phyloP scores from a whole-genome alignment of 371 early-diverging fungal genomes.

The Mucor velutinosus region DNA sequence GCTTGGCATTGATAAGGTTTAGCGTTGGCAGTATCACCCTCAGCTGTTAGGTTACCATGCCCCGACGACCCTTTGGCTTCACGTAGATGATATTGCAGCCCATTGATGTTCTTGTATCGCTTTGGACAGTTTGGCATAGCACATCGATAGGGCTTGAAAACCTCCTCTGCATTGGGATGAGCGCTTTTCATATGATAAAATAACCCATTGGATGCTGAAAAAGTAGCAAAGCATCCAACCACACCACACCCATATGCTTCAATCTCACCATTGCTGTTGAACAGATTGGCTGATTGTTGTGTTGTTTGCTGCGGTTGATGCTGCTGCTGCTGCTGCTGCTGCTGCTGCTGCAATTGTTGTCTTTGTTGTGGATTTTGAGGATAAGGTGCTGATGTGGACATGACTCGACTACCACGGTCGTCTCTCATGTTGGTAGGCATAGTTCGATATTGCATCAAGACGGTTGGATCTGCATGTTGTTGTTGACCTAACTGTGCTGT shows the following conservation, averaged over 20 bases:
- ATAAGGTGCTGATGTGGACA: not conserved
- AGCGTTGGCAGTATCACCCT: conserved; percentile 15
- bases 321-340: not conserved
- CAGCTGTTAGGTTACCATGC: conserved; percentile 27
- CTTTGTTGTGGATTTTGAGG: not conserved
- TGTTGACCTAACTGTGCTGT: not conserved
- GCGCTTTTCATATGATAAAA: conserved; percentile 70
- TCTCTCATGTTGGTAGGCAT: conserved; percentile 5
- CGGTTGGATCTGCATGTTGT: conserved; percentile 17
- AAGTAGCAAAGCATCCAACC: conserved; percentile 60
- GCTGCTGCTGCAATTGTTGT: not conserved
- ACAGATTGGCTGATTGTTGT: conserved; percentile 13
- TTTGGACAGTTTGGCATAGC: conserved; percentile 82
- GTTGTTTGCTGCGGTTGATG: not conserved
- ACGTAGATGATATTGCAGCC: conserved; percentile 91
- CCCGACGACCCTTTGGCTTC: conserved; percentile 71
- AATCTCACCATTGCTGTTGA: conserved; percentile 16
- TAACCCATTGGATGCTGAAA: conserved; percentile 59
- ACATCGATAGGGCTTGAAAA: conserved; percentile 77
- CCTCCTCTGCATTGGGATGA: conserved; percentile 50
- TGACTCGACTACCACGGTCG: not conserved
- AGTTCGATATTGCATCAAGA: conserved; percentile 18
- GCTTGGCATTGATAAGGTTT: conserved; percentile 44
- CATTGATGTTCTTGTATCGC: conserved; percentile 95
- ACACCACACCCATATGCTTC: conserved; percentile 75